phyloP scores from a whole-genome alignment of 2,329 filamentous ascomycete genomes.

The Parasarocladium wereldwijsianum region DNA sequence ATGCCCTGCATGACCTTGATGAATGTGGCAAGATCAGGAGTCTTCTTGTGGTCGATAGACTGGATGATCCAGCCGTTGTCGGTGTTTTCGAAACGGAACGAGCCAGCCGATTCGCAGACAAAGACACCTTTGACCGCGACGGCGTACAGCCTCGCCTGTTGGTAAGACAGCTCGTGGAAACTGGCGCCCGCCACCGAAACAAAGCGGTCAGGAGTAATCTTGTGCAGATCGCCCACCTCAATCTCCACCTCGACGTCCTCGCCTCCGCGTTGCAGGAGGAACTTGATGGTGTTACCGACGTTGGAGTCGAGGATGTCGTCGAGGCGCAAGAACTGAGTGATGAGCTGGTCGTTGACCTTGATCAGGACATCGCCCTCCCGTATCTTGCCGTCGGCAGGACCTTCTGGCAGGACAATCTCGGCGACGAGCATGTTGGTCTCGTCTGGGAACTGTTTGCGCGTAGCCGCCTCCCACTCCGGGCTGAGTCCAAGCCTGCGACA shows the following conservation, averaged over 20 bases:
- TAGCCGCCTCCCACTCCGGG: conserved; percentile 71
- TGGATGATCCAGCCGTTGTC: conserved; percentile 91
- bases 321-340: conserved; percentile 83
- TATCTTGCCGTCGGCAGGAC: conserved; percentile 73
- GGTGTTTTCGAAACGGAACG: conserved; percentile 84
- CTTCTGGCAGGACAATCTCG: conserved; percentile 84
- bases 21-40: conserved; percentile 75
- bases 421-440: conserved; percentile 96
- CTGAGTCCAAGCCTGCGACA: conserved; percentile 79
- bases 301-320: conserved; percentile 85
- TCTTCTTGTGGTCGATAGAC: conserved; percentile 81
- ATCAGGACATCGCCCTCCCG: conserved; percentile 90
- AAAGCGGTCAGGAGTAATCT: conserved; percentile 90
- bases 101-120: conserved; percentile 86
- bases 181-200: conserved; percentile 86
- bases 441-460: conserved; percentile 71
- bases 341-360: conserved; percentile 82
- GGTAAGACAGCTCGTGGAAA: conserved; percentile 94
- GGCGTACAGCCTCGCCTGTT: conserved; percentile 90
- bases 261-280: conserved; percentile 80
- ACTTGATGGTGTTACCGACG: conserved; percentile 62
- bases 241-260: conserved; percentile 76
- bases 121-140: conserved; percentile 87
- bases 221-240: conserved; percentile 76
- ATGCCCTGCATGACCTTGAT: conserved; percentile 82